Conservation (phyloP, 441 rosid species). For the Erodium chrysanthum region DNA sequence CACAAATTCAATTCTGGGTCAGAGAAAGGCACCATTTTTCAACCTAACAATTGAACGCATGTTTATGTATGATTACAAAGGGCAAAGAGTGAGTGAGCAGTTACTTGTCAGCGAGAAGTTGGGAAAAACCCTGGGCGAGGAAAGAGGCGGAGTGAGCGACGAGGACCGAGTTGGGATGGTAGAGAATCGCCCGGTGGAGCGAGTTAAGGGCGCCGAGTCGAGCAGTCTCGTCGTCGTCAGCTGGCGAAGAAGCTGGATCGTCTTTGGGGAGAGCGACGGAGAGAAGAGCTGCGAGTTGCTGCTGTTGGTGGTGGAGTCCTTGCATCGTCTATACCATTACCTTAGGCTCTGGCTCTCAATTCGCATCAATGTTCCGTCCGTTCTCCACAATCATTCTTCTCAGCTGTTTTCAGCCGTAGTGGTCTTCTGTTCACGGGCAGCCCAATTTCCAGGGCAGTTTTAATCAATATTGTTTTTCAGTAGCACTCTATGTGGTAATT, state of each 20-base stretch:
- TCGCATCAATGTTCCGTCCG: neutral
- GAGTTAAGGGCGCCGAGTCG: conserved; percentile 67
- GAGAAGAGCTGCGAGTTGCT: conserved; percentile 68
- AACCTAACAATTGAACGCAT: neutral
- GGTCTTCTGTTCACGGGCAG: neutral
- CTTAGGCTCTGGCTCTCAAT: neutral
- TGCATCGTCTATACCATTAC: conserved; percentile 10
- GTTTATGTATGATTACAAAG: neutral
- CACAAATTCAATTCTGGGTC: conserved; percentile 1
- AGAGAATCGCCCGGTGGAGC: conserved; percentile 78
- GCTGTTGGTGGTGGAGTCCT: conserved; percentile 49
- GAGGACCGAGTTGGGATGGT: conserved; percentile 77
- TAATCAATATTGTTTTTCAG: too few relatives aligned
- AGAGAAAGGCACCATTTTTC: neutral
- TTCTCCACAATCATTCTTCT: neutral
- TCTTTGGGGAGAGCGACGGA: conserved; percentile 70
- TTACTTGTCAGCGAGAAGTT: conserved; percentile 80
- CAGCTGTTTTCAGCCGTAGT: neutral
- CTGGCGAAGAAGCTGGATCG: conserved; percentile 26
- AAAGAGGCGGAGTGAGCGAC: conserved; percentile 77
- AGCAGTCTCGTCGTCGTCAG: conserved; percentile 44
- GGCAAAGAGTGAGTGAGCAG: conserved; percentile 3
- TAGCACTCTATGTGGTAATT: too few relatives aligned
- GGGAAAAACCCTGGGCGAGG: conserved; percentile 76
- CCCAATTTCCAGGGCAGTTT: neutral